phyloP scores from a whole-genome alignment of 78 protist species.

The Dictyostelium firmibasis region DNA sequence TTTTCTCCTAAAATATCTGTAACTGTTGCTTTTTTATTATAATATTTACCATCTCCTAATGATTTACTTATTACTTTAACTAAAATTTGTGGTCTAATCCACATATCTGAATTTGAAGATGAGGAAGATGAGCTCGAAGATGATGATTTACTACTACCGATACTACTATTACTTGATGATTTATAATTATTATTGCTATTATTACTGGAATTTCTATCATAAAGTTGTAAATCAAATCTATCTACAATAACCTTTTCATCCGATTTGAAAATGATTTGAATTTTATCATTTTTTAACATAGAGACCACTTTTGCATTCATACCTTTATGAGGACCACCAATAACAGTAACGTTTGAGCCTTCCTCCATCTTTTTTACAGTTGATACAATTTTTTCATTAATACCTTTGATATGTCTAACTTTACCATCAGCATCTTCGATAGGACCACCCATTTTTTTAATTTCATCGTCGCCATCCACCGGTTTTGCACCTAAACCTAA shows the following conservation, averaged over 20 bases:
- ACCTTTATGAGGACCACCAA: conserved; percentile 47
- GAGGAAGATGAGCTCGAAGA: background rate
- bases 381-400: conserved; percentile 44
- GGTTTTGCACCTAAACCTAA: conserved; percentile 82
- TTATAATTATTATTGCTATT: background rate
- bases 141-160: background rate
- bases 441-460: conserved; percentile 9
- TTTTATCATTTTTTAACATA: conserved; percentile 7
- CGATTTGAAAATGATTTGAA: conserved; percentile 4
- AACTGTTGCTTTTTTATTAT: conserved; percentile 69
- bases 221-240: background rate
- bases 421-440: conserved; percentile 35
- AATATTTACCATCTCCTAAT: conserved; percentile 53
- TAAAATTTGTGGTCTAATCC: conserved; percentile 53
- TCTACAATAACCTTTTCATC: conserved; percentile 9
- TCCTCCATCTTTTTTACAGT: background rate
- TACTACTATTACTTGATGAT: background rate
- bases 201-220: background rate
- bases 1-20: conserved; percentile 55
- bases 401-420: conserved; percentile 29
- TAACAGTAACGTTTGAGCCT: conserved; percentile 1
- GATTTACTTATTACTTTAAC: conserved; percentile 75
- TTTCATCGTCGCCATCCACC: background rate
- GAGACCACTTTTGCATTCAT: conserved; percentile 35
- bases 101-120: background rate